Conservation (phyloP, 208 protist genomes). For the Crithidia bombi region DNA sequence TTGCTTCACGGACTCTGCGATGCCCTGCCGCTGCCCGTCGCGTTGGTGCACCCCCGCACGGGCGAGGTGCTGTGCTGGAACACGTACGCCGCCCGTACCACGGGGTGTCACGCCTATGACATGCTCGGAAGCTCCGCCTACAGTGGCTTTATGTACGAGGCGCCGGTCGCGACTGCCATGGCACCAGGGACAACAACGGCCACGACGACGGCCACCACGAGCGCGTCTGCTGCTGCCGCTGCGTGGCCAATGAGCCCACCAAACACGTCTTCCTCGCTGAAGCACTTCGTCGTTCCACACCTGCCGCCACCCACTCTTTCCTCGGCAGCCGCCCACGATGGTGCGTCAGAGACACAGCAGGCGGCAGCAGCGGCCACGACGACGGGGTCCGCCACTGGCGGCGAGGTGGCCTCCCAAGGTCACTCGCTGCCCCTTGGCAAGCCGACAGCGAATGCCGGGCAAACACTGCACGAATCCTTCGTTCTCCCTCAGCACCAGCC, state of each 20-base stretch:
- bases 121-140: conserved; percentile 58
- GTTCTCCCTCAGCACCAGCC: conserved; percentile 16
- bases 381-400: conserved; percentile 5
- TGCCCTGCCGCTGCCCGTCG: conserved; percentile 56
- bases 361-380: not conserved
- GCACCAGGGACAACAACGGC: conserved; percentile 1
- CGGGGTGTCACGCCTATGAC: conserved; percentile 41
- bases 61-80: conserved; percentile 73
- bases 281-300: not conserved
- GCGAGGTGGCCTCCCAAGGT: conserved; percentile 24
- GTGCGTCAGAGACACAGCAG: not conserved
- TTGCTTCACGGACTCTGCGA: conserved; percentile 67
- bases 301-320: not conserved
- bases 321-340: not conserved
- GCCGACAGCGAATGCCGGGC: not conserved
- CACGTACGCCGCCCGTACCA: conserved; percentile 41
- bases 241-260: conserved; percentile 12
- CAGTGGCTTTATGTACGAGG: conserved; percentile 29
- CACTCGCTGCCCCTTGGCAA: not conserved
- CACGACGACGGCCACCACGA: conserved; percentile 1
- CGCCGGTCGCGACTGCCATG: not conserved
- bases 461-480: conserved; percentile 3
- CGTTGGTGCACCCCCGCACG: conserved; percentile 62
- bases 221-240: conserved; percentile 9
- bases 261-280: conserved; percentile 7